Base-by-base conservation (phyloP, 2,329 filamentous ascomycete genomes). In the Xylaria sp. region DNA sequence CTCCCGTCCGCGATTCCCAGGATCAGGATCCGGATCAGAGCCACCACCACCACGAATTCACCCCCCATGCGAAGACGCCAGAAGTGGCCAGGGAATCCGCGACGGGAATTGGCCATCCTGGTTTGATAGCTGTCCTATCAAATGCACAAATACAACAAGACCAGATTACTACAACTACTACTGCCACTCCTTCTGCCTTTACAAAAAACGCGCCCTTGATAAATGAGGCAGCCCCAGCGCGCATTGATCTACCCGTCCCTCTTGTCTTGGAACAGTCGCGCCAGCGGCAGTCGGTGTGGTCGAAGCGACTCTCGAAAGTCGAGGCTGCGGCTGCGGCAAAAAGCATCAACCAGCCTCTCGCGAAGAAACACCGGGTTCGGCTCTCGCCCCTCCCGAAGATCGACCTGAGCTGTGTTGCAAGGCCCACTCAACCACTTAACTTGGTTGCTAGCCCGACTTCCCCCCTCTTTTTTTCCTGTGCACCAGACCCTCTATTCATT, bases 401-500 rank as follows among this genome's bases (percentile, higher is more conserved):
- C 57, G 76, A 81, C 34, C 73, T 83, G 35, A 73, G 74, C 51
- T 67, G 68, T 39, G 72, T 72, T 55, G 52, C 63, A 34, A 67
- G 64, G 54, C 68, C 70, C 19, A 60, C 63, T 9, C 59, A 67
- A 10, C 69, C 70, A 3, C 61, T 68, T 11, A 69, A 68, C 55
- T 66, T 72, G 37, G 67, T 71, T 35, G 75, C 78, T 50, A 73
- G 73, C 37, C 71, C 77, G n/a, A 73, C 75, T 8, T 83, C 80
- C 6, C 80, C 81, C 4, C 73, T 82, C 30, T 83, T 83, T 71
- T 83, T 82, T 67, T 81, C 80, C 8, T 75, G 77, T 59, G 76
- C 74, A 42, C 66, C 75, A 13, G 71, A 72, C 44, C 72, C 74
- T 37, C 65, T 71, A 34, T 70, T 74, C 63, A 61, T 68, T 19